A percentile compares a stretch with the other conserved stretches of the same genome.
Conservation (phyloP, 257 asterid species). For the Solanum chaucha region DNA sequence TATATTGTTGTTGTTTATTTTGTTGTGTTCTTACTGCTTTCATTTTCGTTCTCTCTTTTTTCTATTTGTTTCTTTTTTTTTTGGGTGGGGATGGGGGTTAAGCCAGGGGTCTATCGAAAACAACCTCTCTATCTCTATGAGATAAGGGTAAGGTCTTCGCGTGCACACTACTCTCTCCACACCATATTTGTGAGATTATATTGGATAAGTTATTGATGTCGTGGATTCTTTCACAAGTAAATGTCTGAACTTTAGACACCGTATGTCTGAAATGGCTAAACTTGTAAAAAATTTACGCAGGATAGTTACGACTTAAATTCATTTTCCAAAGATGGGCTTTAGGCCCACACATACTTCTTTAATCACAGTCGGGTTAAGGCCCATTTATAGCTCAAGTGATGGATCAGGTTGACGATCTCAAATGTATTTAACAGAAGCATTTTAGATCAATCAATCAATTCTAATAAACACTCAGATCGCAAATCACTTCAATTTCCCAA, state of each 20-base stretch:
- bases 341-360: not conserved
- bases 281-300: not conserved
- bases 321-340: not conserved
- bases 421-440: not conserved
- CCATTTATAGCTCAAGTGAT: not conserved
- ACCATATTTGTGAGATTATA: not conserved
- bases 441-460: not conserved
- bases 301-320: not conserved
- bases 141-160: not conserved
- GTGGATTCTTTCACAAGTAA: not conserved
- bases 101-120: rapidly evolving
- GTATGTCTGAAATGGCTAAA: not conserved
- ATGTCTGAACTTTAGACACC: not conserved
- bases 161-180: rapidly evolving
- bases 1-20: too few relatives aligned
- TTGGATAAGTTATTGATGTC: not conserved
- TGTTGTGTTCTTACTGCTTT: too few relatives aligned
- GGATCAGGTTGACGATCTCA: not conserved
- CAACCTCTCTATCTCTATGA: not conserved
- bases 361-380: not conserved
- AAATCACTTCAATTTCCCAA: not conserved
- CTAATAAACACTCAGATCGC: not conserved
- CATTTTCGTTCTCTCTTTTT: not conserved
- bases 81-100: not conserved
- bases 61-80: rapidly evolving